Evolutionary conservation across 768 basidiomycete genomes (phyloP), one percentile per base, ranked within the genome.

Genomic region (Hygrocybe coccinea): DNA sequence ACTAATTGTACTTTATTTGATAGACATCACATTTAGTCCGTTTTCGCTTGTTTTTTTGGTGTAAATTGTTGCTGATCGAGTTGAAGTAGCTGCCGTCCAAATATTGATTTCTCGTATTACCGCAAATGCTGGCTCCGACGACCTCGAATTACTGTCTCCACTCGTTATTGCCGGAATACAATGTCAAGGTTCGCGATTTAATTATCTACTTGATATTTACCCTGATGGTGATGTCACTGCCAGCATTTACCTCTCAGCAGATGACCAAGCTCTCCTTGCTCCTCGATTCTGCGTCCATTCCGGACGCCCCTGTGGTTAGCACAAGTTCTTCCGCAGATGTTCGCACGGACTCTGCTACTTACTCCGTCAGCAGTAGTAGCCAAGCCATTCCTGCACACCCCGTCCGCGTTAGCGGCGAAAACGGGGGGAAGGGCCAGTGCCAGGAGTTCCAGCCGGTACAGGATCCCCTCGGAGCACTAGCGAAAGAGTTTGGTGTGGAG

Each of bases 401-500:
- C 33, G 21, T 34, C 15, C 21, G n/a, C 14, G 34, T 12, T 34
- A 11, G 21, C 14, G n/a, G 22, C 24, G 50, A 38, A 43, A 43
- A 29, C 25, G 29, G 21, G 8, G 19, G 14, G 9, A 24, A 24
- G 29, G n/a, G 14, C 9, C 45, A 36, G 11, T 15, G 4, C 17
- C 15, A 34, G 25, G 46, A 56, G 25, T 29, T 29, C 35, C 22
- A 15, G 33, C 46, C 19, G 11, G 51, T 21, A 25, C 54, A 50
- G 39, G 63, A 59, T 50, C 54, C 76, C 64, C 52, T 82, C 66
- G 76, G 76, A 45, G 77, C 79, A 21, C 76, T 89, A n/a, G 87
- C 87, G 21, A 76, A 76, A 60, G 87, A 89, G 66, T 88, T 88
- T 57, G 87, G 87, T n/a, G 76, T 89, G 19, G 83, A 87, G 52